phyloP scores from a whole-genome alignment of 305 asterid genomes.

The Fraxinus paxiana region DNA sequence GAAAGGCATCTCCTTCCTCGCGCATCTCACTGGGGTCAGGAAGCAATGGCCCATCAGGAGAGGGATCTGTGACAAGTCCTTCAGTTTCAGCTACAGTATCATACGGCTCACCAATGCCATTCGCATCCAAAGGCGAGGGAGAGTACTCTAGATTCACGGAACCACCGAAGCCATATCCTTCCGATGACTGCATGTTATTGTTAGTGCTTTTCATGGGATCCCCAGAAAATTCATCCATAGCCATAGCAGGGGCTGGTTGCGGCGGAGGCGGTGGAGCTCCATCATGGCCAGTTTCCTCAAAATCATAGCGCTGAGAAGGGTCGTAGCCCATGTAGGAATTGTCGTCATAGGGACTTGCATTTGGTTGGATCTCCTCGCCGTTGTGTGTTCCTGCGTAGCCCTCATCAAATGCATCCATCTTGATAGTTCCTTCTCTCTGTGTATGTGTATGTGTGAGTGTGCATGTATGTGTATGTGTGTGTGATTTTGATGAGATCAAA shows the following conservation, averaged over 20 bases:
- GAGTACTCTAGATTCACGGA: constrained; percentile 23
- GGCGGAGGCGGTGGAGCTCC: constrained; percentile 33
- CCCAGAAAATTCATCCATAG: constrained; percentile 30
- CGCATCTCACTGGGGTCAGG: constrained; percentile 86
- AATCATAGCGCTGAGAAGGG: constrained; percentile 17
- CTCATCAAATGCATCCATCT: constrained; percentile 59
- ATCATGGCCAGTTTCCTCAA: constrained; percentile 24
- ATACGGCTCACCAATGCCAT: constrained; percentile 31
- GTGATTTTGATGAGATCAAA: constrained; percentile 3
- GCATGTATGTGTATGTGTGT: not conserved
- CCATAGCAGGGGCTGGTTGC: constrained; percentile 9
- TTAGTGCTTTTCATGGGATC: constrained; percentile 14
- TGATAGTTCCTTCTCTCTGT: not conserved
- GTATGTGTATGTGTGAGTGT: not conserved
- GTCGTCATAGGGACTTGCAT: constrained; percentile 25
- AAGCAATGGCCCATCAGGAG: constrained; percentile 62
- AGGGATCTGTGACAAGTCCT: constrained; percentile 42
- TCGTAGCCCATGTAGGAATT: constrained; percentile 20
- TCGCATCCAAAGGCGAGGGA: constrained; percentile 25
- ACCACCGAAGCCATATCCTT: constrained; percentile 32
- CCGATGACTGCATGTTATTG: constrained; percentile 32
- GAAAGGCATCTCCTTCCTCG: constrained; percentile 80
- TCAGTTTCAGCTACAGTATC: constrained; percentile 47
- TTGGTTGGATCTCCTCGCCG: constrained; percentile 35
- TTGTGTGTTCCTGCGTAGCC: constrained; percentile 23